Conservation (phyloP, 805 yeast genomes). For the Metschnikowia bowlesiae region DNA sequence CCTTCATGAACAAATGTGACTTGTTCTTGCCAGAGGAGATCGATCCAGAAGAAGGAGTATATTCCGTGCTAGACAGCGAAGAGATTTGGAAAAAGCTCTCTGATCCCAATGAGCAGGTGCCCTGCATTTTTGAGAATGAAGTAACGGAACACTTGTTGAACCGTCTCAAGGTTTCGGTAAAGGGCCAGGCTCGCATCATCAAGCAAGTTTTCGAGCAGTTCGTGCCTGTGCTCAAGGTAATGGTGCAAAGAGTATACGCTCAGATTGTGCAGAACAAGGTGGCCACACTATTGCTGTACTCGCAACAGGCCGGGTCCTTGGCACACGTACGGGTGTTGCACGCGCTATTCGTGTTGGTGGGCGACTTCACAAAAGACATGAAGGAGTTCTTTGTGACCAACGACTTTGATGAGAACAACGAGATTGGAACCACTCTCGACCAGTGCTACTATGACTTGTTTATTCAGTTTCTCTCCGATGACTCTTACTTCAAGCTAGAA, state of each 20-base stretch:
- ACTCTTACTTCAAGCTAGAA: constrained; percentile 66
- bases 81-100: constrained; percentile 55
- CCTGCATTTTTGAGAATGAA: constrained; percentile 46
- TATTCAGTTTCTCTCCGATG: constrained; percentile 60
- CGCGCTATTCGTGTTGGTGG: constrained; percentile 54
- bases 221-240: constrained; percentile 59
- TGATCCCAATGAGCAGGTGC: constrained; percentile 47
- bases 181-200: constrained; percentile 70
- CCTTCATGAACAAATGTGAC: constrained; percentile 76
- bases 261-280: constrained; percentile 60
- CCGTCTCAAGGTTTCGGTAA: constrained; percentile 51
- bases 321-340: constrained; percentile 76
- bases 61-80: constrained; percentile 38
- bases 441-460: constrained; percentile 72
- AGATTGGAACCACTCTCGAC: constrained; percentile 52
- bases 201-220: constrained; percentile 70
- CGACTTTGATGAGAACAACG: constrained; percentile 45
- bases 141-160: constrained; percentile 50
- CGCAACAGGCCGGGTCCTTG: constrained; percentile 58
- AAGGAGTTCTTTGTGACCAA: constrained; percentile 53
- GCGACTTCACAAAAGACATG: constrained; percentile 58
- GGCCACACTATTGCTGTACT: constrained; percentile 54
- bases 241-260: constrained; percentile 72
- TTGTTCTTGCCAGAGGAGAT: constrained; percentile 51
- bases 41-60: constrained; percentile 23